A percentile compares a stretch with the other conserved stretches of the same genome.
Conservation (phyloP, 2,329 filamentous ascomycete species). For the Cladobotryum mycophilum region DNA sequence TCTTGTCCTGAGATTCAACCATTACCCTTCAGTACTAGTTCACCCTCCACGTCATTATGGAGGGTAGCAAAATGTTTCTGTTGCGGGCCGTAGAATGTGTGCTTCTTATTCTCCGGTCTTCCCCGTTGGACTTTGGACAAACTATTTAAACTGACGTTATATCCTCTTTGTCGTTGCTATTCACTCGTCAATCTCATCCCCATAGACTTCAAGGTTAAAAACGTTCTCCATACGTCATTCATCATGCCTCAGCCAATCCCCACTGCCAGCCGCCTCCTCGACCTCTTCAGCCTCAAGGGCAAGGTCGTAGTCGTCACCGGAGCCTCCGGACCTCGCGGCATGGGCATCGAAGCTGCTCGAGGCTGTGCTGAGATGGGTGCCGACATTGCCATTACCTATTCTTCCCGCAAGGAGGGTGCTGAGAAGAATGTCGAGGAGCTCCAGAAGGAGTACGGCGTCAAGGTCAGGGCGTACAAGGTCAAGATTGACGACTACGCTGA, state of each 20-base stretch:
- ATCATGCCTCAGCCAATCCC: conserved; percentile 53
- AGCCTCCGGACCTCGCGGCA: conserved; percentile 62
- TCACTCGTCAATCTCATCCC: too few relatives aligned
- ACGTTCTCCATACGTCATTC: neutral
- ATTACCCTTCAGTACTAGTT: too few relatives aligned
- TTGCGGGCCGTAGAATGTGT: too few relatives aligned
- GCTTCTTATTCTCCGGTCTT: too few relatives aligned
- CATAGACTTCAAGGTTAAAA: neutral
- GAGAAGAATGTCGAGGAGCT: conserved; percentile 61
- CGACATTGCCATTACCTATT: conserved; percentile 65
- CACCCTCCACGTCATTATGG: too few relatives aligned
- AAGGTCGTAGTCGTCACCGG: conserved; percentile 67
- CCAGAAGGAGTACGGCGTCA: conserved; percentile 59
- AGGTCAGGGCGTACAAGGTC: conserved; percentile 56
- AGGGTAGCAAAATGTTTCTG: too few relatives aligned
- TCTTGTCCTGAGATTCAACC: too few relatives aligned
- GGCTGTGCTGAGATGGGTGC: conserved; percentile 66
- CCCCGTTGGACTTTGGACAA: too few relatives aligned
- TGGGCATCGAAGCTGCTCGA: conserved; percentile 64
- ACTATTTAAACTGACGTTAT: too few relatives aligned
- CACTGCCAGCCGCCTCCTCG: conserved; percentile 50
- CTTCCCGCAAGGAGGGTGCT: conserved; percentile 62
- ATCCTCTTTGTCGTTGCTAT: too few relatives aligned
- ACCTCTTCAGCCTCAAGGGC: conserved; percentile 66
- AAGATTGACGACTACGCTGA: conserved; percentile 48